These are phyloP conservation scores for Eimeria maxima DNA, from an alignment of 169 alveolate genomes.

Conservation along the genomic window DNA sequence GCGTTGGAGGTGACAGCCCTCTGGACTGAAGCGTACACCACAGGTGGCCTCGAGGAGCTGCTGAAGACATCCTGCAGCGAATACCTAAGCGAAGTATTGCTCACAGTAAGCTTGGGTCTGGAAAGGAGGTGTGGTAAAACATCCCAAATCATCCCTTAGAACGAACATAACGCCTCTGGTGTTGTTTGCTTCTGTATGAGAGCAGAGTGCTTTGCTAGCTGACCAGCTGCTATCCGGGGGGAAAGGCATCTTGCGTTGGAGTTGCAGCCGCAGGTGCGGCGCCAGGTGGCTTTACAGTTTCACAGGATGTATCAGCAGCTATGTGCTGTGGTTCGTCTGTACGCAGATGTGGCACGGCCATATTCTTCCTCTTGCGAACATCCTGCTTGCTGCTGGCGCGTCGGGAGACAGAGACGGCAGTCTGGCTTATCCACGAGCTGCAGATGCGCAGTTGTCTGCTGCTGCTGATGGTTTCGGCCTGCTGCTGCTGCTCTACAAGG, in stretches of 20 bases:
- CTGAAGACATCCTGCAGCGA: background rate
- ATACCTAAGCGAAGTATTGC: conserved; percentile 4
- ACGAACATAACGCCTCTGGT: background rate
- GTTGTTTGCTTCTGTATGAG: background rate
- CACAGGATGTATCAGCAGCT: background rate
- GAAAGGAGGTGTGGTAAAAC: background rate
- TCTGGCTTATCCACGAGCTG: background rate
- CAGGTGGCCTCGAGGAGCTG: conserved; percentile 41
- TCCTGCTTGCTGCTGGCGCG: background rate
- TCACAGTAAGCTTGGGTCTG: background rate
- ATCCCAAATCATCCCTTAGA: background rate
- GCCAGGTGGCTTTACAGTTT: background rate
- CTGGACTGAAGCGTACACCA: background rate
- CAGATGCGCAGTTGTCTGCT: background rate
- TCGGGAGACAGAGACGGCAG: background rate
- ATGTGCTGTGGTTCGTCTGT: background rate
- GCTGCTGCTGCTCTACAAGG: background rate
- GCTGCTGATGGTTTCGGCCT: background rate
- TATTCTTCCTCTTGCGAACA: conserved; percentile 31
- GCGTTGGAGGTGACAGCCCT: conserved; percentile 5
- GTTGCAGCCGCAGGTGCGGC: background rate
- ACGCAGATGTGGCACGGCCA: conserved; percentile 51
- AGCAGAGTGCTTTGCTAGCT: background rate
- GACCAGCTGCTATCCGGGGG: background rate
- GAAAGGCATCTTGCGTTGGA: background rate